phyloP scores from a whole-genome alignment of 2,329 filamentous ascomycete species.

The Monilinia polystroma region DNA sequence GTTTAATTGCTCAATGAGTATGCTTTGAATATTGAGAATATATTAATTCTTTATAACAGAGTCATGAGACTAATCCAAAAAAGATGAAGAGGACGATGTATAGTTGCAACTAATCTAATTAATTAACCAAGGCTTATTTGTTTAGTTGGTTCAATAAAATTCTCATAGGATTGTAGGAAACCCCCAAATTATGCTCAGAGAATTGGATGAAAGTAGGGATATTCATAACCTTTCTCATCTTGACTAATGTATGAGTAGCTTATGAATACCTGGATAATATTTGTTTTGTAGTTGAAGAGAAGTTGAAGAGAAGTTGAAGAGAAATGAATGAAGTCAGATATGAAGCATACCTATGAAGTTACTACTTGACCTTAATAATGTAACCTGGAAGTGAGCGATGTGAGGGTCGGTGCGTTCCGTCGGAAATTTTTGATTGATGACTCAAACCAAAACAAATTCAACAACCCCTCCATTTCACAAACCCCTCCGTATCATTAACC shows the following conservation, averaged over 20 bases:
- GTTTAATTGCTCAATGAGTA: no score
- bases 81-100: no score
- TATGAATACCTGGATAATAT: background rate
- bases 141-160: no score
- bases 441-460: conserved; percentile 7
- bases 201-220: no score
- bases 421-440: conserved; percentile 15
- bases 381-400: background rate
- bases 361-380: background rate
- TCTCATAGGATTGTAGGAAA: background rate
- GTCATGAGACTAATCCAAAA: no score
- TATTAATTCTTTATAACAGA: no score
- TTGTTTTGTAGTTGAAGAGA: background rate
- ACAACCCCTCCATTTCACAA: conserved; percentile 4
- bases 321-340: background rate
- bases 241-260: no score
- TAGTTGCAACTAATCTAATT: no score
- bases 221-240: no score
- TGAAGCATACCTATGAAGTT: background rate
- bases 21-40: no score
- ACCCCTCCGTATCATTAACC: conserved; percentile 24
- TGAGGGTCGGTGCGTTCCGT: background rate
- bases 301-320: background rate
- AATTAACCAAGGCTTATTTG: no score
- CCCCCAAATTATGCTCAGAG: no score